A percentile compares a stretch with the other conserved stretches of the same genome.
Evolutionary conservation across 495 filamentous ascomycete genomes (phyloP).

Genomic region (Penicillium pulvis): DNA sequence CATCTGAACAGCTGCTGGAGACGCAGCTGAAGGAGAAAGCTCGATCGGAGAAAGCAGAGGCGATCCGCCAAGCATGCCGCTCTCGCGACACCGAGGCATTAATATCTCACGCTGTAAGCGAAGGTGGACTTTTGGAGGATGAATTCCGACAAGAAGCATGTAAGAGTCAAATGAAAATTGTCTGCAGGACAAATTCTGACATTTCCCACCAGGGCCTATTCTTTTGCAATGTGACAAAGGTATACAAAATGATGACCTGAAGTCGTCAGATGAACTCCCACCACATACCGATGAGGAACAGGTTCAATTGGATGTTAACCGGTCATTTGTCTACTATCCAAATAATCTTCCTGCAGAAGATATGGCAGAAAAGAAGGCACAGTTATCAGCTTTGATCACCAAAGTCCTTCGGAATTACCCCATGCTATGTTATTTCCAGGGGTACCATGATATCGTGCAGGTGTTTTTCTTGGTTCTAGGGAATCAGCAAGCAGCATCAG

Average conservation of each 20-base stretch:
- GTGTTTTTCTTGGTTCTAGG: constrained; percentile 89
- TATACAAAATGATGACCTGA: constrained; percentile 22
- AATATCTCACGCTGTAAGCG: constrained; percentile 65
- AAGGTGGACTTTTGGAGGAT: constrained; percentile 79
- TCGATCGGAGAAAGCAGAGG: constrained; percentile 33
- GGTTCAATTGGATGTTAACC: constrained; percentile 86
- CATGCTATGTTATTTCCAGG: constrained; percentile 94
- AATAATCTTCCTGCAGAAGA: constrained; percentile 65
- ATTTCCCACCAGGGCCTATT: constrained; percentile 65
- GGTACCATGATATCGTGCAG: constrained; percentile 97
- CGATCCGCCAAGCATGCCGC: constrained; percentile 70
- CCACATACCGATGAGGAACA: constrained; percentile 84
- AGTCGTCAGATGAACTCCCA: constrained; percentile 57
- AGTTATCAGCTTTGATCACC: constrained; percentile 75
- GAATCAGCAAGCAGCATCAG: constrained; percentile 48
- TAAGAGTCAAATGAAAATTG: constrained; percentile 30
- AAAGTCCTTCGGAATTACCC: constrained; percentile 78
- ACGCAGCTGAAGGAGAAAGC: constrained; percentile 6
- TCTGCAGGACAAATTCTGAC: constrained; percentile 1
- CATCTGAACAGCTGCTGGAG: constrained; percentile 8
- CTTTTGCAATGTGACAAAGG: constrained; percentile 61
- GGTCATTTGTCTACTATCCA: constrained; percentile 98
- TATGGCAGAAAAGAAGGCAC: constrained; percentile 63
- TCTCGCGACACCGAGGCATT: constrained; percentile 63
- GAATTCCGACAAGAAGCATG: constrained; percentile 79